phyloP scores from a whole-genome alignment of 1,139 yeast genomes.

The Zhuliangozyma parablackwelliae region DNA sequence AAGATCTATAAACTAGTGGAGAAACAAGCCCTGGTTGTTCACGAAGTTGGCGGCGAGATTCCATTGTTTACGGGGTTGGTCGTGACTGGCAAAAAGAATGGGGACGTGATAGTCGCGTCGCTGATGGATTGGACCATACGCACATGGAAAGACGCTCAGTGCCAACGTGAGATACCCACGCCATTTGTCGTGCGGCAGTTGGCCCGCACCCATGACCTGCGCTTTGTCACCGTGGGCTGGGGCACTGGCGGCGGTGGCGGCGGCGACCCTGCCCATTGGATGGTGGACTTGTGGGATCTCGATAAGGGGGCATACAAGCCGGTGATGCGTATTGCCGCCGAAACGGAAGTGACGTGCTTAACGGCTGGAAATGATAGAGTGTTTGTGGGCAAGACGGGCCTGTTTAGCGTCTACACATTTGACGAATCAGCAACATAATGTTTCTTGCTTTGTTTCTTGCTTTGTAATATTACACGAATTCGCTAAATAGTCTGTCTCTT shows the following conservation, averaged over 20 bases:
- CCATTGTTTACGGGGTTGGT: constrained; percentile 2
- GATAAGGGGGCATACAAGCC: constrained; percentile 35
- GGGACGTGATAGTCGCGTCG: constrained; percentile 17
- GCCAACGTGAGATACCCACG: constrained; percentile 24
- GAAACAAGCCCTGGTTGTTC: background rate
- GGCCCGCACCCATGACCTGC: constrained; percentile 39
- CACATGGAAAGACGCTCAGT: constrained; percentile 19
- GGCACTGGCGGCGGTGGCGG: constrained; percentile 26
- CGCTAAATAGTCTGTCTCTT: constrained; percentile 45
- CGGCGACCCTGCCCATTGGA: constrained; percentile 18
- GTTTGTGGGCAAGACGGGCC: no score
- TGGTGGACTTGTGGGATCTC: constrained; percentile 57
- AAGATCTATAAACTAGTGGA: constrained; percentile 4
- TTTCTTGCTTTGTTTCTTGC: no score
- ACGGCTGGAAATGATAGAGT: no score
- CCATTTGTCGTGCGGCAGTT: constrained; percentile 40
- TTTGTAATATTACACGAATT: constrained; percentile 20
- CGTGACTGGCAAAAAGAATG: constrained; percentile 1
- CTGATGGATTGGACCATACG: constrained; percentile 29
- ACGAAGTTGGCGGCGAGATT: background rate
- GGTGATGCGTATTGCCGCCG: constrained; percentile 13
- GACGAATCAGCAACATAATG: no score
- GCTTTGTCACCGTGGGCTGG: constrained; percentile 49
- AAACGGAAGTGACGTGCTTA: background rate
- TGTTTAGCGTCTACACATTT: no score